Conservation (phyloP, 1,284 basidiomycete genomes). For the Irpex sp. region DNA sequence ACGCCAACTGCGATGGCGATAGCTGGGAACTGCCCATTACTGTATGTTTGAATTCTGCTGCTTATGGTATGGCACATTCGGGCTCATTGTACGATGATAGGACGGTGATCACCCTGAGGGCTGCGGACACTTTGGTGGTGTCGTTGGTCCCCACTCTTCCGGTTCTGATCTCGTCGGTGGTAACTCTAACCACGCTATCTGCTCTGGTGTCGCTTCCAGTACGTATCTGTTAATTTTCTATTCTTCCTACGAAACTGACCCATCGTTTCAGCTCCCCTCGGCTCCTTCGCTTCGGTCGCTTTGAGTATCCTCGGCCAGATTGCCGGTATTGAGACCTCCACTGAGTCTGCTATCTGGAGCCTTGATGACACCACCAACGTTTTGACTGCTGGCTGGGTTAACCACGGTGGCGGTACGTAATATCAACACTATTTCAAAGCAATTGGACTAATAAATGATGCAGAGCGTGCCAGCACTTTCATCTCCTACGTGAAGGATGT, state of each 20-base stretch:
- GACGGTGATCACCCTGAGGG: background rate
- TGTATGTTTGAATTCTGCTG: background rate
- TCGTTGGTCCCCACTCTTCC: slow-evolving; percentile 1
- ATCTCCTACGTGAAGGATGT: background rate
- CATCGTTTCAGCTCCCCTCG: background rate
- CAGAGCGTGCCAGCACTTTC: background rate
- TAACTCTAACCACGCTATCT: slow-evolving; percentile 8
- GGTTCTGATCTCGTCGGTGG: slow-evolving; percentile 4
- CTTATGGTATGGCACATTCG: background rate
- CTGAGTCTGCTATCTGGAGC: slow-evolving; percentile 8
- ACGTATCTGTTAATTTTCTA: background rate
- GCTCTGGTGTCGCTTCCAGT: slow-evolving; percentile 7
- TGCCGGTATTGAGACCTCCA: slow-evolving; percentile 2
- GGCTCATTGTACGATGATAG: background rate
- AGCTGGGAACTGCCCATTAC: slow-evolving; percentile 2
- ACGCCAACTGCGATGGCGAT: slow-evolving; percentile 6
- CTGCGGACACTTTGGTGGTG: slow-evolving; percentile 3
- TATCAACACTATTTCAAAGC: background rate
- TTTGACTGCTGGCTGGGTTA: slow-evolving; percentile 7
- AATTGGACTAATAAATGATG: background rate
- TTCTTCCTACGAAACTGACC: background rate
- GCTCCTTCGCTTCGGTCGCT: background rate
- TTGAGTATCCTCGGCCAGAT: slow-evolving; percentile 3
- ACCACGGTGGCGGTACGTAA: slow-evolving; percentile 1
- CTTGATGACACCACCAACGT: slow-evolving; percentile 3